Base-by-base conservation (phyloP, 1,139 yeast genomes). In the Groenewaldozyma sp. region DNA sequence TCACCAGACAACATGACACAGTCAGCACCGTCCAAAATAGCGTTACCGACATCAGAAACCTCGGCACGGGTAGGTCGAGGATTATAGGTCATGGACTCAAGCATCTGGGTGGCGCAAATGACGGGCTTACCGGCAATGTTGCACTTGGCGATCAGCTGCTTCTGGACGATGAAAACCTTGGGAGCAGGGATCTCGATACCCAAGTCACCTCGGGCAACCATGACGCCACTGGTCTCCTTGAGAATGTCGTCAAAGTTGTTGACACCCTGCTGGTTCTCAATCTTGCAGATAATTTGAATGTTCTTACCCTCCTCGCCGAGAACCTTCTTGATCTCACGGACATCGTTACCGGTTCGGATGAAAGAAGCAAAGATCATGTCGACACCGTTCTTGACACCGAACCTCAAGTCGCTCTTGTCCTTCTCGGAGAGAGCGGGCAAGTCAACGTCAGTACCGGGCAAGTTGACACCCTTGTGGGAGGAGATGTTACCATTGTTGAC, bases 61-160 rank as follows among this genome's bases (percentile, higher is more conserved):
- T 91, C 99, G 55, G 99, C 99, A 74, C 99, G 84, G 64, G 99
- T 91, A 68, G 99, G 98, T 71, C 98, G 82, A 65, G 99, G 99
- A 81, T 91, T 93, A 71, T 82, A 86, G 46, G 97, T 91, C 99
- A 91, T 91, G 46, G 96, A 86, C 72, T 91, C 99, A 68, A 91
- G 82, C 98, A 91, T 91, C 73, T 91, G 99, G 53, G 99, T 91
- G 52, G 99, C 99, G 74, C 98, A 93, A 64, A 91, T 87, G 55
- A 87, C 97, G 62, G 99, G 98, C 78, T 93, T 91, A 64, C 97
- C 99, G 54, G 95, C 97, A 65, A 88, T 74, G 78, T 91, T 93
- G 76, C 95, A 91, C 73, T 91, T 91, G 61, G 98, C 97, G 66
- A 91, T 91, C 73, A 91, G 76, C 74, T 88, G 95, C 78, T 93